phyloP scores from a whole-genome alignment of 1,139 yeast species.

The Suzukiozyma palmioleophila region DNA sequence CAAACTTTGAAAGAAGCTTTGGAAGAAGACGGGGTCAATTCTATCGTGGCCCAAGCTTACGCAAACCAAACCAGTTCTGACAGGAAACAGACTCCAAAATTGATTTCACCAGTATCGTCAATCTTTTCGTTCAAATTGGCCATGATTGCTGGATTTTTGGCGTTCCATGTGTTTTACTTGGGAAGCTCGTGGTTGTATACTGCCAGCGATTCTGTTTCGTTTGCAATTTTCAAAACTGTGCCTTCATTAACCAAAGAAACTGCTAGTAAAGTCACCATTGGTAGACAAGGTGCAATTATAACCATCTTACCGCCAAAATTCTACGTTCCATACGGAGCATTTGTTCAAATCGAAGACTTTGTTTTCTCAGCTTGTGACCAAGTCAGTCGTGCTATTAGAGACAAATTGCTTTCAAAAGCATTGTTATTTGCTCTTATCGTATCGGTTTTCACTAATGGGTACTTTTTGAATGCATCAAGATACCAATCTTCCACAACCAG shows the following conservation, averaged over 20 bases:
- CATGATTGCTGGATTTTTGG: conserved; percentile 64
- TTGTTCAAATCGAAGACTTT: conserved; percentile 65
- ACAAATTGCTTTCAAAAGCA: conserved; percentile 75
- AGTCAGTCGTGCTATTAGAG: conserved; percentile 73
- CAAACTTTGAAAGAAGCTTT: conserved; percentile 75
- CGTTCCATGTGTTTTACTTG: conserved; percentile 70
- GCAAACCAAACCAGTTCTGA: conserved; percentile 47
- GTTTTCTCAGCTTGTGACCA: conserved; percentile 49
- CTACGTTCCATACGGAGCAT: conserved; percentile 63
- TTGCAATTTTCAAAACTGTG: conserved; percentile 28
- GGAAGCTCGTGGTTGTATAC: conserved; percentile 67
- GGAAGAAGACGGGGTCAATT: conserved; percentile 91
- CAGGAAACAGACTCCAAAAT: conserved; percentile 25
- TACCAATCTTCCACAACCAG: conserved; percentile 45
- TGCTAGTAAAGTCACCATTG: conserved; percentile 39
- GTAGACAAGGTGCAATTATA: conserved; percentile 52
- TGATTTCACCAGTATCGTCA: conserved; percentile 28
- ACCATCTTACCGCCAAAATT: conserved; percentile 64
- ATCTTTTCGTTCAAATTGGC: conserved; percentile 62
- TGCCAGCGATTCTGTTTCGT: conserved; percentile 11
- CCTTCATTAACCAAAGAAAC: conserved; percentile 34
- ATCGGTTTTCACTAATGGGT: conserved; percentile 77
- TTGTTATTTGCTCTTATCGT: conserved; percentile 69
- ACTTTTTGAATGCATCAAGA: conserved; percentile 74
- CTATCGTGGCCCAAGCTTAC: conserved; percentile 56